phyloP scores from a whole-genome alignment of 2,329 filamentous ascomycete species.

The Didymella segeticola region DNA sequence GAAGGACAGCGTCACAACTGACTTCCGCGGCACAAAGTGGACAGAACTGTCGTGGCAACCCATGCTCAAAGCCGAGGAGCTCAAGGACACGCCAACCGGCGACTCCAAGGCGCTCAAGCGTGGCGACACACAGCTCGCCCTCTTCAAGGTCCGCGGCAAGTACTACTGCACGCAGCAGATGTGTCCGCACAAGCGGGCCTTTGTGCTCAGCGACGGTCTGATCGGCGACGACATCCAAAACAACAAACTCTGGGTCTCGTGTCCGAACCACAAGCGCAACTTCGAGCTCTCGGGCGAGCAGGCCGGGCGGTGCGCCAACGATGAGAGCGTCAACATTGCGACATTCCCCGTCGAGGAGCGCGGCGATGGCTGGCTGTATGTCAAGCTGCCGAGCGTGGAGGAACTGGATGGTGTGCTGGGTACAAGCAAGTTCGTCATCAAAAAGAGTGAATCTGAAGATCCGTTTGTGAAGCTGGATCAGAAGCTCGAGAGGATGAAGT shows the following conservation, averaged over 20 bases:
- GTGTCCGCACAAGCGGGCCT: constrained; percentile 91
- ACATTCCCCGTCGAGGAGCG: constrained; percentile 80
- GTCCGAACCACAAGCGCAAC: constrained; percentile 89
- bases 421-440: constrained; percentile 79
- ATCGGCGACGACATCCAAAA: constrained; percentile 70
- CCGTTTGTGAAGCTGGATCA: constrained; percentile 64
- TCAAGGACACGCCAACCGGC: constrained; percentile 72
- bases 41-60: constrained; percentile 78
- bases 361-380: constrained; percentile 77
- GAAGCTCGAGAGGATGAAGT: constrained; percentile 56
- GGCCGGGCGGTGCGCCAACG: constrained; percentile 76
- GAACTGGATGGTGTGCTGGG: constrained; percentile 82
- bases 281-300: constrained; percentile 73
- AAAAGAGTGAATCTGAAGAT: constrained; percentile 68
- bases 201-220: constrained; percentile 85
- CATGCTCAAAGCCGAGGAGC: constrained; percentile 73
- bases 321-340: constrained; percentile 77
- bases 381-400: constrained; percentile 79
- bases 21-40: constrained; percentile 77
- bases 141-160: constrained; percentile 81
- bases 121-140: constrained; percentile 85
- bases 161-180: constrained; percentile 92
- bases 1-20: constrained; percentile 67
- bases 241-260: constrained; percentile 81
- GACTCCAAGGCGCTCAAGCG: constrained; percentile 81